These are phyloP conservation scores for Pythium phragmitis DNA, from an alignment of 352 stramenopile species.

Conservation along the genomic window DNA sequence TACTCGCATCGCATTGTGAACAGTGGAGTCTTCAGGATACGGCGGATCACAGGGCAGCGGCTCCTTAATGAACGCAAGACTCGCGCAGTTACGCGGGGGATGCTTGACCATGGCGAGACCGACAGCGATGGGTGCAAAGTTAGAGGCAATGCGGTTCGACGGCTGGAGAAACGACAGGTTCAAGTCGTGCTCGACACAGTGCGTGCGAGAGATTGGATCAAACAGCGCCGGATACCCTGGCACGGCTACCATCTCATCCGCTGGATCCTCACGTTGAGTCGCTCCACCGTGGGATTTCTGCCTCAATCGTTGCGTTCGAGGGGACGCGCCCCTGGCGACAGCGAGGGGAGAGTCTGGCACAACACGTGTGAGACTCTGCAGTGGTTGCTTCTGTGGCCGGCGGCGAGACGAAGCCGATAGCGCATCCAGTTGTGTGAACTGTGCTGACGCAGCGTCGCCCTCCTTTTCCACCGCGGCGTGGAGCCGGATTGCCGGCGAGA, in stretches of 20 bases:
- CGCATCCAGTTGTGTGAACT: constrained; percentile 18
- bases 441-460: neutral
- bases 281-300: neutral
- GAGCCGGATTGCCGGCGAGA: constrained; percentile 19
- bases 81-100: neutral
- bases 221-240: constrained; percentile 41
- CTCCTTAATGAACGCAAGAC: constrained; percentile 14
- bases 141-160: constrained; percentile 74
- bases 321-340: constrained; percentile 13
- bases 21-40: neutral
- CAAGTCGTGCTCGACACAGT: constrained; percentile 70
- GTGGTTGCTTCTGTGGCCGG: neutral
- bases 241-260: neutral
- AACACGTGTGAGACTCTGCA: neutral
- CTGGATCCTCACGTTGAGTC: neutral
- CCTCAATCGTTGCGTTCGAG: constrained; percentile 32
- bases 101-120: constrained; percentile 46
- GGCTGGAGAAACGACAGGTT: constrained; percentile 52
- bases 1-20: neutral
- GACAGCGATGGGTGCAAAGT: constrained; percentile 51
- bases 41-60: constrained; percentile 11
- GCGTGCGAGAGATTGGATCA: constrained; percentile 59
- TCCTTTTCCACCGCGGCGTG: constrained; percentile 7
- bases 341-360: neutral
- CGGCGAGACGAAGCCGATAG: neutral